phyloP scores from a whole-genome alignment of 805 yeast species.

The Nakazawaea peltata region DNA sequence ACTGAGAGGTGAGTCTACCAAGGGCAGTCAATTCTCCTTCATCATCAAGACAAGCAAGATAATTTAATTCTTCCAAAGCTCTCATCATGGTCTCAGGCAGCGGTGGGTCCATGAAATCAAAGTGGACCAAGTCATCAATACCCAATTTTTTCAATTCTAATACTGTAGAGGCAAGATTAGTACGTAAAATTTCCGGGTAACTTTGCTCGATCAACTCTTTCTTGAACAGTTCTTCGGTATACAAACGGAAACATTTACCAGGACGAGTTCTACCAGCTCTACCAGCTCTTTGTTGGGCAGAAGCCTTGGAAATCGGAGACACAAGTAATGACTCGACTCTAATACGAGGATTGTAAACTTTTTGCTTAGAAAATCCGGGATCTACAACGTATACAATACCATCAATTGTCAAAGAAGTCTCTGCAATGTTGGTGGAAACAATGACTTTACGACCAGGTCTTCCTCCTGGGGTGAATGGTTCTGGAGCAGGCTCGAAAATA shows the following conservation, averaged over 20 bases:
- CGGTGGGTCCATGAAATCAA: slow-evolving; percentile 98
- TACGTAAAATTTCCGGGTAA: slow-evolving; percentile 90
- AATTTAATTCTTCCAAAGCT: slow-evolving; percentile 91
- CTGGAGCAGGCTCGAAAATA: slow-evolving; percentile 88
- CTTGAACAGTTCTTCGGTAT: slow-evolving; percentile 94
- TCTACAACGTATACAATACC: slow-evolving; percentile 97
- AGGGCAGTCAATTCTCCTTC: slow-evolving; percentile 85
- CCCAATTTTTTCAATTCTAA: slow-evolving; percentile 91
- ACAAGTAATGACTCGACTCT: slow-evolving; percentile 92
- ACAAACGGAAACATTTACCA: slow-evolving; percentile 93
- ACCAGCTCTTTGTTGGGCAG: slow-evolving; percentile 98
- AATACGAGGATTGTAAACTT: slow-evolving; percentile 92
- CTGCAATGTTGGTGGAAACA: slow-evolving; percentile 92
- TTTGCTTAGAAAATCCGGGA: slow-evolving; percentile 95
- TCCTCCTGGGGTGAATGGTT: slow-evolving; percentile 61
- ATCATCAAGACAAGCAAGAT: slow-evolving; percentile 82
- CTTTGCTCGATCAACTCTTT: slow-evolving; percentile 92
- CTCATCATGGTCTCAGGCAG: slow-evolving; percentile 99
- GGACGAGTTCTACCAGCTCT: slow-evolving; percentile 99
- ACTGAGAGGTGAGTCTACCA: slow-evolving; percentile 85
- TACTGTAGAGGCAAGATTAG: slow-evolving; percentile 87
- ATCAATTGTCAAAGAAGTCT: slow-evolving; percentile 94
- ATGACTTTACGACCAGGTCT: slow-evolving; percentile 94
- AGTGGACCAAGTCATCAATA: slow-evolving; percentile 91
- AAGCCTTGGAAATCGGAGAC: slow-evolving; percentile 94